Conservation (phyloP, 1,139 yeast genomes). For the Suhomyces kunorum region DNA sequence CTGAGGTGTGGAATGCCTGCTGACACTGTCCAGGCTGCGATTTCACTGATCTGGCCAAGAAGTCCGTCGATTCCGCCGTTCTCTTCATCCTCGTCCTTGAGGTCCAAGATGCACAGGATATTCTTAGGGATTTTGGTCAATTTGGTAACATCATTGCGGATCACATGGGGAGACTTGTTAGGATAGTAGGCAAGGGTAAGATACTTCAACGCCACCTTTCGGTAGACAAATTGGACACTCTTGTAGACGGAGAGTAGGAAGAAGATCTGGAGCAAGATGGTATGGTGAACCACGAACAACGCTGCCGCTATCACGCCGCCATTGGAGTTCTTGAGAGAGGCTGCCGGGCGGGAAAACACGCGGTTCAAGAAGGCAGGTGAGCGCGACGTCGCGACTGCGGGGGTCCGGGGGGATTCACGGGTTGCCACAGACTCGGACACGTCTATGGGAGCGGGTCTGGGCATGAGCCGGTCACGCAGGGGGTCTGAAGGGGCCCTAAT, state of each 20-base stretch:
- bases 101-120: slow-evolving; percentile 69
- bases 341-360: not conserved
- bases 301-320: slow-evolving; percentile 2
- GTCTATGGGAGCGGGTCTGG: slow-evolving; percentile 2
- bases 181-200: slow-evolving; percentile 74
- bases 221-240: slow-evolving; percentile 52
- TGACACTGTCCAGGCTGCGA: slow-evolving; percentile 84
- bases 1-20: slow-evolving; percentile 75
- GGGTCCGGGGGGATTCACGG: not conserved
- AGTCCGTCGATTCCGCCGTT: slow-evolving; percentile 88
- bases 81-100: slow-evolving; percentile 74
- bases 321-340: not conserved
- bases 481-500: no score
- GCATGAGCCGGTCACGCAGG: not conserved
- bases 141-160: slow-evolving; percentile 76
- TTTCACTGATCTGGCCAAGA: slow-evolving; percentile 71
- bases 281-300: slow-evolving; percentile 29
- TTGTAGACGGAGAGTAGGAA: slow-evolving; percentile 58
- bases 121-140: slow-evolving; percentile 76
- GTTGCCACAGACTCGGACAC: not conserved
- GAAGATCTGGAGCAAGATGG: slow-evolving; percentile 54
- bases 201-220: slow-evolving; percentile 57
- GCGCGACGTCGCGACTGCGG: not conserved
- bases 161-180: slow-evolving; percentile 80
- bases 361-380: slow-evolving; percentile 1